Base-by-base conservation (phyloP, 257 asterid species). In the Forsythia suspensa region DNA sequence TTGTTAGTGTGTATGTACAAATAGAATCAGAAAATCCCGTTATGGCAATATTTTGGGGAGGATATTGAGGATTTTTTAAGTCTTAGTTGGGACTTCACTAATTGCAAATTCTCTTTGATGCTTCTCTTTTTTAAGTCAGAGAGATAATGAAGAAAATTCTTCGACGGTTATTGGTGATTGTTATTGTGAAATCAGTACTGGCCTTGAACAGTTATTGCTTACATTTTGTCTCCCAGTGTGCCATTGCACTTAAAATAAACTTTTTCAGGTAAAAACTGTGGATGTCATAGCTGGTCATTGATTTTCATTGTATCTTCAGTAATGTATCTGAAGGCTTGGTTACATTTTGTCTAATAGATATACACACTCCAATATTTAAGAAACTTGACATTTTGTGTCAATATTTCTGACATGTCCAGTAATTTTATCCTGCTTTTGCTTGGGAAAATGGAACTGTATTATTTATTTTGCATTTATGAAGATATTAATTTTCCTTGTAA, bases 401-500 rank as follows among this genome's bases (percentile, higher is more conserved):
- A 5, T 57, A 57, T 57, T 57, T 57, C 66, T 57, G 66, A 70
- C 40, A 18, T 41, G 20, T 5, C 18, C 13, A 6, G 18, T 61
- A 39, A 63, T 72, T 48, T 48, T 48, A 13, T 48, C n/a, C 15
- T 48, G 42, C 36, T 37, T 57, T 65, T 65, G 6, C 63, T 76
- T 77, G 29, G 59, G 59, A 48, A 20, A 70, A 57, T 80, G 15
- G 21, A 78, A 52, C 34, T 70, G 29, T 68, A 41, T 21, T 61
- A 55, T 12, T 44, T 39, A 68, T 38, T 48, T 34, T 51, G 10
- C 18, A 51, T 11, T 63, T 15, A 5, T 77, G 13, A 73, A 59
- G 43, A 42, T 76, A 61, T 68, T 15, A 75, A 38, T 52, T 73
- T 75, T 80, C 43, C 69, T 0, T 24, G 10, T 70, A 57, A 79